phyloP scores from a whole-genome alignment of 352 stramenopile genomes.

The Phytophthora boehmeriae region DNA sequence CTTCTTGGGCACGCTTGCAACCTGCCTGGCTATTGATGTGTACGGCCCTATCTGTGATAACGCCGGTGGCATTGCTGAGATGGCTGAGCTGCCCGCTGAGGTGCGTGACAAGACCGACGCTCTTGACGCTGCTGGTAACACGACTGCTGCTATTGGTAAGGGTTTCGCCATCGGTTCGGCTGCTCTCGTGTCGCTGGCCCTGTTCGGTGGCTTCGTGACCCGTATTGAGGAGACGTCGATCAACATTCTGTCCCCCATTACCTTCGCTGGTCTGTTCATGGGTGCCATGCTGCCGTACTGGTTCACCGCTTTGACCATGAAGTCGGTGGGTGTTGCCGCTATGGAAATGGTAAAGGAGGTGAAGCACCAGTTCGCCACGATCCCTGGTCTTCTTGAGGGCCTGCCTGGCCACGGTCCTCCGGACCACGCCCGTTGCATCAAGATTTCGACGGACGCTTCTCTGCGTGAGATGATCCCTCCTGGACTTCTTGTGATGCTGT shows the following conservation, averaged over 20 bases:
- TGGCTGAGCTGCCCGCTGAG: constrained; percentile 96
- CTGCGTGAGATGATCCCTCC: constrained; percentile 99
- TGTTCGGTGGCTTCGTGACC: constrained; percentile 99
- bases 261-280: constrained; percentile 99
- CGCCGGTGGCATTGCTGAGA: constrained; percentile 99
- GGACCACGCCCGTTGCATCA: constrained; percentile 95
- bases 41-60: constrained; percentile 99
- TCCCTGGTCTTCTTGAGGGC: constrained; percentile 97
- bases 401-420: constrained; percentile 84
- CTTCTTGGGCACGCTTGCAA: constrained; percentile 98
- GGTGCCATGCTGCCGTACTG: constrained; percentile 99
- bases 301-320: constrained; percentile 99
- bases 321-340: constrained; percentile 97
- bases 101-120: constrained; percentile 99
- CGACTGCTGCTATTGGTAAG: constrained; percentile 99
- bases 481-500: constrained; percentile 98
- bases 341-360: constrained; percentile 99
- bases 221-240: constrained; percentile 95
- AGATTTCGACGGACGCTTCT: constrained; percentile 99
- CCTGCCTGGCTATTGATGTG: constrained; percentile 99
- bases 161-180: constrained; percentile 99
- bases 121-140: constrained; percentile 99
- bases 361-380: constrained; percentile 98
- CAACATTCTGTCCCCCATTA: constrained; percentile 98
- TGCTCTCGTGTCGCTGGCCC: constrained; percentile 97